Evolutionary conservation across 2,329 filamentous ascomycete species (phyloP).

Genomic region (Periglandula ipomoeae): DNA sequence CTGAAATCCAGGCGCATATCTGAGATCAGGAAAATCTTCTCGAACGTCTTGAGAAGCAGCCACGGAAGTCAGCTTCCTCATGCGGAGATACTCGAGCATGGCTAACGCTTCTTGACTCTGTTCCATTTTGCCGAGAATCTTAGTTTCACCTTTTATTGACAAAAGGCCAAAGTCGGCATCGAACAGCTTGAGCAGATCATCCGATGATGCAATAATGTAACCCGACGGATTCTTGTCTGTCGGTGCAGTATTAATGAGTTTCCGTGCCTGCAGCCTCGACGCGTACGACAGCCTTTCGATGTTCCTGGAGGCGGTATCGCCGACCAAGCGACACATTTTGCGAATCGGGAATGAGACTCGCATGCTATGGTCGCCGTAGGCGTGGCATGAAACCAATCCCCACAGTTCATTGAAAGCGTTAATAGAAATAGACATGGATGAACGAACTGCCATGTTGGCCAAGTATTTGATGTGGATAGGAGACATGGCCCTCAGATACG

Average conservation of each 20-base stretch:
- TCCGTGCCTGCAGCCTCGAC: constrained; percentile 73
- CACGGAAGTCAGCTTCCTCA: constrained; percentile 67
- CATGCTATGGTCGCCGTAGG: constrained; percentile 71
- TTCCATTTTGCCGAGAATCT: constrained; percentile 66
- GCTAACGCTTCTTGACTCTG: constrained; percentile 76
- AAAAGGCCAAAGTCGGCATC: constrained; percentile 80
- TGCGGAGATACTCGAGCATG: constrained; percentile 73
- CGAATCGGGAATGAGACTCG: constrained; percentile 85
- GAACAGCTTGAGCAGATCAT: constrained; percentile 75
- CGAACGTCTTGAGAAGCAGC: constrained; percentile 67
- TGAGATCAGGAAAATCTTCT: constrained; percentile 71
- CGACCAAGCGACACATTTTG: constrained; percentile 84
- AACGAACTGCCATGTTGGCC: constrained; percentile 81
- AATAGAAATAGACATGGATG: constrained; percentile 90
- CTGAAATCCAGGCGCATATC: constrained; percentile 70
- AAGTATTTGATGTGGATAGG: constrained; percentile 86
- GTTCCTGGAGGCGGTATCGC: constrained; percentile 77
- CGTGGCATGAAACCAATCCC: constrained; percentile 81
- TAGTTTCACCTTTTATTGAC: constrained; percentile 81
- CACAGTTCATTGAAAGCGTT: constrained; percentile 79
- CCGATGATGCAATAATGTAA: constrained; percentile 83
- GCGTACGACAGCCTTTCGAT: constrained; percentile 84
- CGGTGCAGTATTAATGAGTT: constrained; percentile 78
- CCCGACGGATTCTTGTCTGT: constrained; percentile 76
- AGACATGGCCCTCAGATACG: constrained; percentile 81